These are phyloP conservation scores for Prunus yedoensis DNA, from an alignment of 331 rosid genomes.

Conservation along the genomic window DNA sequence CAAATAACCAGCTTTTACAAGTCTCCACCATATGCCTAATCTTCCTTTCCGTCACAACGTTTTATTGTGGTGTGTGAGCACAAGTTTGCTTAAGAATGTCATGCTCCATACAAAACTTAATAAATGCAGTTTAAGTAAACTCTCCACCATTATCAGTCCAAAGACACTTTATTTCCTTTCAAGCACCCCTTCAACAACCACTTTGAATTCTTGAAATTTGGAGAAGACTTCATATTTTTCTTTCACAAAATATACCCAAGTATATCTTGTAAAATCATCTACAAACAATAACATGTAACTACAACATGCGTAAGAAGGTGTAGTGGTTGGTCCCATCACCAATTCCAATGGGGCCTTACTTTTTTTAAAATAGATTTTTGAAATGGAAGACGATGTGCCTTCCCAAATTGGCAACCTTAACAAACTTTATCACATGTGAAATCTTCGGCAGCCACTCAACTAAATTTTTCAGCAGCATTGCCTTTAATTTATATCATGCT, in stretches of 20 bases:
- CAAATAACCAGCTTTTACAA: not conserved
- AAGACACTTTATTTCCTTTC: not conserved
- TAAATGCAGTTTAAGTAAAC: not conserved
- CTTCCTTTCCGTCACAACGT: not conserved
- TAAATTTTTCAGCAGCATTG: not conserved
- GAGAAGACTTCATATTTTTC: not conserved
- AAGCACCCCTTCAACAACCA: not conserved
- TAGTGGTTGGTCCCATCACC: slow-evolving; percentile 7
- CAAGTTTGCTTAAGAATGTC: slow-evolving; percentile 3
- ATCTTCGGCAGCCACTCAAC: not conserved
- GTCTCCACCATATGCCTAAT: not conserved
- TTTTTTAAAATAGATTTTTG: not conserved
- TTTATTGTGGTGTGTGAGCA: not conserved
- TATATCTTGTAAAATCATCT: not conserved
- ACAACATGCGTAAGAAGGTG: slow-evolving; percentile 2
- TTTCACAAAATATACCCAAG: slow-evolving; percentile 11
- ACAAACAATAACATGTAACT: not conserved
- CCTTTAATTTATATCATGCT: not conserved
- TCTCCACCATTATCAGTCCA: slow-evolving; percentile 1
- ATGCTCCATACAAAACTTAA: not conserved
- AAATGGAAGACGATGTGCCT: slow-evolving; percentile 1
- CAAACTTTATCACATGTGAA: not conserved
- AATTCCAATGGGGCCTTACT: not conserved
- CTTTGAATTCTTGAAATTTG: not conserved
- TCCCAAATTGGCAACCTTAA: slow-evolving; percentile 8